phyloP scores from a whole-genome alignment of 176 grass and related monocot genomes.

The Avena sativa region DNA sequence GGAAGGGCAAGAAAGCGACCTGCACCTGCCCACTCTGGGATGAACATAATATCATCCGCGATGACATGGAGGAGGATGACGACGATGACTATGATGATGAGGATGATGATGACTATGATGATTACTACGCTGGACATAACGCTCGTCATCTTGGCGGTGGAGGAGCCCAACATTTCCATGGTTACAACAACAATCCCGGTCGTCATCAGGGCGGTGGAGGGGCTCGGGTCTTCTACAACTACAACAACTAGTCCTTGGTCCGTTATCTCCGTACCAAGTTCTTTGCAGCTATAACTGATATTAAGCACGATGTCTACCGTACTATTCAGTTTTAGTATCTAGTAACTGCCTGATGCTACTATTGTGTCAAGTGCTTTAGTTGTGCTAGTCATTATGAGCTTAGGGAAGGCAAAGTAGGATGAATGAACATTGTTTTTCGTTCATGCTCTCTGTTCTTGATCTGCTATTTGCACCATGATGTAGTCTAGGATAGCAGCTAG shows the following conservation, averaged over 20 bases:
- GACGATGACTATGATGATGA: background rate
- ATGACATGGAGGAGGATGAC: background rate
- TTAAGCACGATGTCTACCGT: background rate
- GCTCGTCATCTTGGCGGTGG: background rate
- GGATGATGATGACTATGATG: background rate
- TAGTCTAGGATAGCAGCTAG: background rate
- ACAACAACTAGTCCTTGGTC: background rate
- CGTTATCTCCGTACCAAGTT: background rate
- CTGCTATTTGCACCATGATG: background rate
- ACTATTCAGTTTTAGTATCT: background rate
- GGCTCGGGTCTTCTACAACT: background rate
- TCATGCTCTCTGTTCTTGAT: background rate
- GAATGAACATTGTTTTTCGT: background rate
- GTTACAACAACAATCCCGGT: background rate
- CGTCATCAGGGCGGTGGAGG: background rate
- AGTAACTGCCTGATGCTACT: background rate
- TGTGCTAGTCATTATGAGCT: background rate
- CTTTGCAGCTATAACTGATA: background rate
- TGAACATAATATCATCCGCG: slow-evolving; percentile 50
- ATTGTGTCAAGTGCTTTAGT: background rate
- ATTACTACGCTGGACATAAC: background rate
- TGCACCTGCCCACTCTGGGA: slow-evolving; percentile 77
- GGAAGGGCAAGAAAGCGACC: slow-evolving; percentile 71
- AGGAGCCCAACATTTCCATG: background rate
- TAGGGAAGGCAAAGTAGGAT: background rate